Percentiles rank a stretch among this genome's conserved stretches.
Evolutionary conservation across 495 filamentous ascomycete genomes (phyloP).

Genomic region (Penicillium cataractarum): DNA sequence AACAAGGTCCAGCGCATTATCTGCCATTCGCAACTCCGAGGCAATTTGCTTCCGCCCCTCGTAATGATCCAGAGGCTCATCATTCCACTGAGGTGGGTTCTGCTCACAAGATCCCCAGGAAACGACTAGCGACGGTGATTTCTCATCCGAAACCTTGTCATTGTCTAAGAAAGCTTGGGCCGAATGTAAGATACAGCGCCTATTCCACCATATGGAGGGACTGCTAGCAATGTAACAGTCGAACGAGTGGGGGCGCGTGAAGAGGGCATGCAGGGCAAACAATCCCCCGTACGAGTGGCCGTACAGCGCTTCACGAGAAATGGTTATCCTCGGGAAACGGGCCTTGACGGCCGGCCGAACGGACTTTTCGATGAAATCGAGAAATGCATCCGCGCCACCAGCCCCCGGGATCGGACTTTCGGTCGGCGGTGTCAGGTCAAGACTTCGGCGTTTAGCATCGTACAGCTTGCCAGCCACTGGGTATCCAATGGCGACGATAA

Average conservation of each 20-base stretch:
- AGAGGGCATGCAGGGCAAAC: constrained; percentile 30
- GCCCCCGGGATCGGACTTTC: constrained; percentile 13
- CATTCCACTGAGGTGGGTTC: constrained; percentile 38
- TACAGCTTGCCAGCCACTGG: constrained; percentile 27
- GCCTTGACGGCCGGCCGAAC: constrained; percentile 25
- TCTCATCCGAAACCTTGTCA: neutral
- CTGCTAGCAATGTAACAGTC: constrained; percentile 31
- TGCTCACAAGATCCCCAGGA: constrained; percentile 40
- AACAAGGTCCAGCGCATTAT: constrained; percentile 39
- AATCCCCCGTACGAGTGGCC: constrained; percentile 35
- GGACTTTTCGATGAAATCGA: constrained; percentile 28
- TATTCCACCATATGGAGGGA: constrained; percentile 35
- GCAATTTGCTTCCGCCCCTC: constrained; percentile 48
- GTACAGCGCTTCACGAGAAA: constrained; percentile 26
- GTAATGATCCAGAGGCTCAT: constrained; percentile 36
- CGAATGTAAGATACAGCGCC: constrained; percentile 20
- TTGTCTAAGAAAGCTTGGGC: constrained; percentile 21
- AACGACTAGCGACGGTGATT: constrained; percentile 21
- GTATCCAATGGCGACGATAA: constrained; percentile 35
- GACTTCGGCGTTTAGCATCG: constrained; percentile 18
- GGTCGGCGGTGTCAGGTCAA: constrained; percentile 29
- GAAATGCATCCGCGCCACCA: constrained; percentile 28
- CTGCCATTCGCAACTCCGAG: constrained; percentile 43
- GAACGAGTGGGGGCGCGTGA: constrained; percentile 27
- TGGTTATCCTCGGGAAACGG: constrained; percentile 17